Conservation (phyloP, 2,329 filamentous ascomycete species). For the Penicillium polonicum region DNA sequence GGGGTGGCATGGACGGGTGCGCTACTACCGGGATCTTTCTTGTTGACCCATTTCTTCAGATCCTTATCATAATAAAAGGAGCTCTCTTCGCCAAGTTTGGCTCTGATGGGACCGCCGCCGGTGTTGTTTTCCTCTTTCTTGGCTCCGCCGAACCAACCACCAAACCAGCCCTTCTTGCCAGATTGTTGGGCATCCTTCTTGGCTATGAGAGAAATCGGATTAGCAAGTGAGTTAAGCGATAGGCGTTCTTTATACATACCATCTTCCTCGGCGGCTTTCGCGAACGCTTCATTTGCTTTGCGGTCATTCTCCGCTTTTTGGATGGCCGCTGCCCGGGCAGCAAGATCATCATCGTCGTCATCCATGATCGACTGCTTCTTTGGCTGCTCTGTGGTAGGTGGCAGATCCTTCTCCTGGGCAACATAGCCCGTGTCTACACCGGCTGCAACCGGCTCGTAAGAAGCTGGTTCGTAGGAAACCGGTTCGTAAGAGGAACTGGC, state of each 20-base stretch:
- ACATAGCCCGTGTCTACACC: constrained; percentile 32
- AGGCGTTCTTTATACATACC: constrained; percentile 40
- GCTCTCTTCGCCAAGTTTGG: constrained; percentile 91
- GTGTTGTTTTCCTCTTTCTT: constrained; percentile 53
- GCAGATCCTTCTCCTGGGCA: constrained; percentile 49
- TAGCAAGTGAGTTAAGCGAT: constrained; percentile 27
- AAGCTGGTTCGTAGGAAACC: background rate
- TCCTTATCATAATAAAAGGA: constrained; percentile 93
- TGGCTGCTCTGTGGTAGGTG: constrained; percentile 52
- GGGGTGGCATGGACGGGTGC: constrained; percentile 64
- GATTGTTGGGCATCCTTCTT: constrained; percentile 33
- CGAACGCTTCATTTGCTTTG: constrained; percentile 79
- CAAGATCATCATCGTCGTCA: constrained; percentile 70
- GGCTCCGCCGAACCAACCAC: constrained; percentile 75
- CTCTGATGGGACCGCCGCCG: constrained; percentile 66
- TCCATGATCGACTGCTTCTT: constrained; percentile 81
- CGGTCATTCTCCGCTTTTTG: constrained; percentile 63
- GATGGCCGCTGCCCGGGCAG: constrained; percentile 52
- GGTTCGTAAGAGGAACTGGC: constrained; percentile 31
- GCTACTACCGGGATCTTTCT: constrained; percentile 72
- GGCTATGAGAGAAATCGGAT: constrained; percentile 46
- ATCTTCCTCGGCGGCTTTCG: constrained; percentile 73
- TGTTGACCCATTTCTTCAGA: constrained; percentile 98
- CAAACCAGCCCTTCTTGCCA: constrained; percentile 67
- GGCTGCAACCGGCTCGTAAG: background rate